These are phyloP conservation scores for Lippia alba DNA, from an alignment of 305 asterid species.

Conservation along the genomic window DNA sequence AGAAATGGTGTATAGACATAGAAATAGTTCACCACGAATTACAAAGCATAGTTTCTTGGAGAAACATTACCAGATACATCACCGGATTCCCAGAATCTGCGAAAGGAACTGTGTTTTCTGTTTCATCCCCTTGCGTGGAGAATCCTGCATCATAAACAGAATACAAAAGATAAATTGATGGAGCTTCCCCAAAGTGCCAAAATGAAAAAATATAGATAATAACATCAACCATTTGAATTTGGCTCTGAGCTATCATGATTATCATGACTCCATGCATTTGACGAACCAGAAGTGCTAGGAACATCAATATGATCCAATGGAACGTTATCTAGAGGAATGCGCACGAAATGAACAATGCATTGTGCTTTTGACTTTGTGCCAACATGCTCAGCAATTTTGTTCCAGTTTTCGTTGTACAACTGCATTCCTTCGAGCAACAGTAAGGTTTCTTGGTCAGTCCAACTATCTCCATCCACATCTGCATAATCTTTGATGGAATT, in stretches of 20 bases:
- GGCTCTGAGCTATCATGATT: slow-evolving; percentile 50
- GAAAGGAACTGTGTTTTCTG: slow-evolving; percentile 71
- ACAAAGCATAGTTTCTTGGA: slow-evolving; percentile 17
- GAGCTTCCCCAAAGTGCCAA: slow-evolving; percentile 22
- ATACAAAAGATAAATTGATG: slow-evolving; percentile 29
- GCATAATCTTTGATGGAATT: slow-evolving; percentile 68
- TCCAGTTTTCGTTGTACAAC: slow-evolving; percentile 84
- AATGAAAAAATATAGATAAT: slow-evolving; percentile 22
- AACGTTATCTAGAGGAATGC: slow-evolving; percentile 76
- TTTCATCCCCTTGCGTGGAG: slow-evolving; percentile 51
- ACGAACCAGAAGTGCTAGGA: slow-evolving; percentile 67
- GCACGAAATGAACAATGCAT: slow-evolving; percentile 93
- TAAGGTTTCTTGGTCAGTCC: slow-evolving; percentile 93
- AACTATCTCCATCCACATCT: slow-evolving; percentile 83
- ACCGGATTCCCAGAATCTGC: slow-evolving; percentile 84
- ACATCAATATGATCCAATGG: slow-evolving; percentile 69
- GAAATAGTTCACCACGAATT: slow-evolving; percentile 6
- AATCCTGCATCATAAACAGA: slow-evolving; percentile 56
- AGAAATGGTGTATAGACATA: not conserved
- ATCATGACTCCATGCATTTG: slow-evolving; percentile 48
- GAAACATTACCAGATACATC: slow-evolving; percentile 73
- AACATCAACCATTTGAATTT: slow-evolving; percentile 64
- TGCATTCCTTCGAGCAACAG: slow-evolving; percentile 94
- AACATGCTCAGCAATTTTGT: slow-evolving; percentile 87
- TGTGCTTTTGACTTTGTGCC: slow-evolving; percentile 96